Evolutionary conservation across 139 green algal species (phyloP).

Genomic region (Coelastrella sp.): DNA sequence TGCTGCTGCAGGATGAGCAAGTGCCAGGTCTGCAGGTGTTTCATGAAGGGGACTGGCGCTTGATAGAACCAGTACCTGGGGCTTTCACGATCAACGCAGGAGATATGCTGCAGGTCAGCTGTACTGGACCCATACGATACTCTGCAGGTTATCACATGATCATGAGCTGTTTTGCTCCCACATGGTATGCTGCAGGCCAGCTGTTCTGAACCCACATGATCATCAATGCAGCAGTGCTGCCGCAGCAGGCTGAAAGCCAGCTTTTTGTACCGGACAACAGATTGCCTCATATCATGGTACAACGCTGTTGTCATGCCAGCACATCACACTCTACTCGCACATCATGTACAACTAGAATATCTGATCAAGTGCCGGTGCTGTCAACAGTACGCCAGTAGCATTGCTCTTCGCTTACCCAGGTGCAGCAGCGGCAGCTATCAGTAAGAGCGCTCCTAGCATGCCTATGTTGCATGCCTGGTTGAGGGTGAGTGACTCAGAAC

Average conservation of each 20-base stretch:
- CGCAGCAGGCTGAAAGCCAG: no score
- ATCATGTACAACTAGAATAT: no score
- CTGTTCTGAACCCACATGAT: no score
- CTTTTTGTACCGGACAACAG: no score
- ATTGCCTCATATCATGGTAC: no score
- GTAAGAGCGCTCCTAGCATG: background rate
- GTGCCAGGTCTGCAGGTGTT: slow-evolving; percentile 58
- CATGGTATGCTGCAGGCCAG: no score
- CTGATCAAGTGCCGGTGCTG: background rate
- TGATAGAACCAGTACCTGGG: background rate
- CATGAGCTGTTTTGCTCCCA: no score
- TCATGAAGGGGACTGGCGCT: background rate
- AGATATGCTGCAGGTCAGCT: background rate
- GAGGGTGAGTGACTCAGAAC: background rate
- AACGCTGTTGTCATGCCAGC: no score
- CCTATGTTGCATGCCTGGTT: background rate
- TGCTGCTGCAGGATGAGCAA: slow-evolving; percentile 60
- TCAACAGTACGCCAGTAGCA: background rate
- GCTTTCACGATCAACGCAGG: background rate
- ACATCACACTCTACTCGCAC: background rate
- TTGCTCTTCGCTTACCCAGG: no score
- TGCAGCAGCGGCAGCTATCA: background rate
- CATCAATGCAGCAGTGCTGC: no score
- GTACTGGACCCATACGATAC: background rate
- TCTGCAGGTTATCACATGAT: no score